Evolutionary conservation across 495 filamentous ascomycete species (phyloP).

Genomic region (Bathelium albidoporum): DNA sequence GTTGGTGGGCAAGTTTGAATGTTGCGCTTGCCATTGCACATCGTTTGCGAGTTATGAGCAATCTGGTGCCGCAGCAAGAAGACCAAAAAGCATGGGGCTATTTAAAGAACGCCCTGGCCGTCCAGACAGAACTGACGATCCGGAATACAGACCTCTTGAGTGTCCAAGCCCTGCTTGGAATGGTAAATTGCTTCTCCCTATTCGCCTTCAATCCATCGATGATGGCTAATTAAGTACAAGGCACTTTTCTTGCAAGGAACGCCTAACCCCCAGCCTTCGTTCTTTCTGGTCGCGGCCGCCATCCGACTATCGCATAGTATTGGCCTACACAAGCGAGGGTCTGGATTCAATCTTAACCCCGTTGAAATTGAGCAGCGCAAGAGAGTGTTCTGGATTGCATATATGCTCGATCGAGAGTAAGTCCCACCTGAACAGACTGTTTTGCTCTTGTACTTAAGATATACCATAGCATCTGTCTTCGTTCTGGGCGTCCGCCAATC

Average conservation of each 20-base stretch:
- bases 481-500: constrained; percentile 82
- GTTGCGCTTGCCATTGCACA: constrained; percentile 87
- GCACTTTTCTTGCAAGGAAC: constrained; percentile 93
- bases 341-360: constrained; percentile 78
- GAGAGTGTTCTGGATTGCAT: constrained; percentile 96
- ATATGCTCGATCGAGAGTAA: constrained; percentile 87
- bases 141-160: constrained; percentile 91
- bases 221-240: too few species aligned
- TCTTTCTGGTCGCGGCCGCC: constrained; percentile 86
- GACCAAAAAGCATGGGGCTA: constrained; percentile 91
- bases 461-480: constrained; percentile 58
- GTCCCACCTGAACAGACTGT: constrained; percentile 9
- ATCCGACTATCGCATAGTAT: constrained; percentile 90
- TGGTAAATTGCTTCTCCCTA: constrained; percentile 59
- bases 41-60: constrained; percentile 88
- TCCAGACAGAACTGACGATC: constrained; percentile 85
- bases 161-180: constrained; percentile 92
- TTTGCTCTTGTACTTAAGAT: constrained; percentile 17
- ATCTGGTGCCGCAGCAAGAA: constrained; percentile 78
- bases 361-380: constrained; percentile 92
- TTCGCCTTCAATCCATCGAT: too few species aligned
- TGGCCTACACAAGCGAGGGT: constrained; percentile 85
- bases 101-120: constrained; percentile 91
- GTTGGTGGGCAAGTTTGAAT: constrained; percentile 98
- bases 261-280: constrained; percentile 90